These are phyloP conservation scores for Corallochytrium limacisporum DNA, from an alignment of 78 protist species.

Conservation along the genomic window DNA sequence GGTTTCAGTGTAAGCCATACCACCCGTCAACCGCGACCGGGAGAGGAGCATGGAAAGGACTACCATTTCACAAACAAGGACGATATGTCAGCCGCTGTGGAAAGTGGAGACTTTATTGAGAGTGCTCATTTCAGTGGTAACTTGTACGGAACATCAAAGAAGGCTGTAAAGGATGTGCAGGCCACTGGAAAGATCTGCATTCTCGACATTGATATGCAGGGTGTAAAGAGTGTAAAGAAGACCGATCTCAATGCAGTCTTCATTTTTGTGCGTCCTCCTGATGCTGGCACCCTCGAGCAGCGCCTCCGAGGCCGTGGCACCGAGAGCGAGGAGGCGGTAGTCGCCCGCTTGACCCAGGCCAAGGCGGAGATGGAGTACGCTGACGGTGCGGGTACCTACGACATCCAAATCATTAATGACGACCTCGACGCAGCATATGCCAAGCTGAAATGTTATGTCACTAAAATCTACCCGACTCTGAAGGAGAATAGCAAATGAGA, in stretches of 20 bases:
- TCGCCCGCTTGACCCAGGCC: conserved; percentile 50
- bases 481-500: too few species aligned
- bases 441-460: conserved; percentile 28
- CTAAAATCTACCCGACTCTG: too few species aligned
- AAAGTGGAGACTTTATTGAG: conserved; percentile 43
- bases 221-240: conserved; percentile 54
- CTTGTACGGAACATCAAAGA: conserved; percentile 47
- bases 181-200: conserved; percentile 33
- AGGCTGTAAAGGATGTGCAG: conserved; percentile 25
- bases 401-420: conserved; percentile 51
- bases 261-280: conserved; percentile 64
- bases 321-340: conserved; percentile 63
- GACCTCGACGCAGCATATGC: conserved; percentile 51
- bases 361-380: conserved; percentile 44
- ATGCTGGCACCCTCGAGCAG: conserved; percentile 42
- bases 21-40: conserved; percentile 52
- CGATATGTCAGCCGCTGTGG: background rate
- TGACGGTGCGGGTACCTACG: conserved; percentile 35
- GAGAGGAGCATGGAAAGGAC: conserved; percentile 54
- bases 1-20: conserved; percentile 63
- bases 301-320: conserved; percentile 59
- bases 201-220: conserved; percentile 80
- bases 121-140: conserved; percentile 46
- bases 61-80: conserved; percentile 33
- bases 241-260: conserved; percentile 10